phyloP scores from a whole-genome alignment of 495 filamentous ascomycete species.

The Platismatia glauca region DNA sequence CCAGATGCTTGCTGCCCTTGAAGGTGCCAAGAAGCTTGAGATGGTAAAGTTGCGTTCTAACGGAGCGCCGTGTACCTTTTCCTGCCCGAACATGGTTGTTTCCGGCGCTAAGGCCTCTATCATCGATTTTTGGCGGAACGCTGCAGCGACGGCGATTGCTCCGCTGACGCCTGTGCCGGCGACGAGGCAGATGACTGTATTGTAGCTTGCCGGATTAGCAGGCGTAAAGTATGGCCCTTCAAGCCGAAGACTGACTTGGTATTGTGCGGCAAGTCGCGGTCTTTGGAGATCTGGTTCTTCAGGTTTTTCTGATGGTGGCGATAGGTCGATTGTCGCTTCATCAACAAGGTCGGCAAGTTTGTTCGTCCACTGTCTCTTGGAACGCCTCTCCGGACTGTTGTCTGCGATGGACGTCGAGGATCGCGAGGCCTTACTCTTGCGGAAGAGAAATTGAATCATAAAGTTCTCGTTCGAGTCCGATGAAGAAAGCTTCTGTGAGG shows the following conservation, averaged over 20 bases:
- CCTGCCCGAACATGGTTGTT: neutral
- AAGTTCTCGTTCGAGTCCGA: conserved; percentile 18
- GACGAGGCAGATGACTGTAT: conserved; percentile 29
- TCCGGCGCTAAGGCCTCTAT: neutral
- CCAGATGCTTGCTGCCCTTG: conserved; percentile 16
- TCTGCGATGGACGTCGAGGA: conserved; percentile 7
- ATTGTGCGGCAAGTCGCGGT: neutral
- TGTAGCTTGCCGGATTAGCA: conserved; percentile 26
- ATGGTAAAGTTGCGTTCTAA: neutral
- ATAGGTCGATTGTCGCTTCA: neutral
- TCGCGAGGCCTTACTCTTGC: conserved; percentile 12
- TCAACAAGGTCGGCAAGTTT: conserved; percentile 23
- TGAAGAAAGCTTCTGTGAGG: conserved; percentile 22
- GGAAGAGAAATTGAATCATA: conserved; percentile 29
- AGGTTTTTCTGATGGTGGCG: neutral
- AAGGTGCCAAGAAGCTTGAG: neutral
- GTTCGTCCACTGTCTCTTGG: conserved; percentile 23
- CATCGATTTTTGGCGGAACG: conserved; percentile 17
- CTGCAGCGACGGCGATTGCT: conserved; percentile 27
- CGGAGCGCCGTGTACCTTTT: neutral
- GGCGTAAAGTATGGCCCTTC: conserved; percentile 33
- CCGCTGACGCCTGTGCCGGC: conserved; percentile 30
- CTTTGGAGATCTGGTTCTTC: neutral
- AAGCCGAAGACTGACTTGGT: conserved; percentile 25
- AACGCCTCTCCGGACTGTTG: neutral